Conservation (phyloP, 2,329 filamentous ascomycete genomes). For the Aphanoascus verrucosus region DNA sequence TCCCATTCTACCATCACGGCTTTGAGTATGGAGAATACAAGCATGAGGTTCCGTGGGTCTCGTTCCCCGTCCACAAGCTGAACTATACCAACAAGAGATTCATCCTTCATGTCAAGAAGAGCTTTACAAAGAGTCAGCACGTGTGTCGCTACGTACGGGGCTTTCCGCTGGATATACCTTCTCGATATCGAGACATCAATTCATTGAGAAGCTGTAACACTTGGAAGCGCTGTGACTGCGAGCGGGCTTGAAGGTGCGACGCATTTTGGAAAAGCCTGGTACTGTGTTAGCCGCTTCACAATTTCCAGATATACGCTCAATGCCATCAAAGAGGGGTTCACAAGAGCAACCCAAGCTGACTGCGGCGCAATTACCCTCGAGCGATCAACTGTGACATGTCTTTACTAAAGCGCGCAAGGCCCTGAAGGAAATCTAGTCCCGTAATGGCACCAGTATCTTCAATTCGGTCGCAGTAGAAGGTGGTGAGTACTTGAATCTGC, state of each 20-base stretch:
- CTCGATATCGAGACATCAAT: constrained; percentile 51
- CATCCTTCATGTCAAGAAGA: constrained; percentile 47
- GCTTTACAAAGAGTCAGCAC: constrained; percentile 25
- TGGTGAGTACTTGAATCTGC: constrained; percentile 51
- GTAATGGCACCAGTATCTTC: constrained; percentile 52
- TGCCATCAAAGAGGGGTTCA: background rate
- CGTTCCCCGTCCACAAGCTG: constrained; percentile 58
- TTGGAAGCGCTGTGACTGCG: constrained; percentile 55
- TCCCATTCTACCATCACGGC: constrained; percentile 60
- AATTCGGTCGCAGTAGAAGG: constrained; percentile 55
- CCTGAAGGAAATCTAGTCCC: constrained; percentile 49
- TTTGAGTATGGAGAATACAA: constrained; percentile 56
- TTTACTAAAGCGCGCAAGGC: constrained; percentile 49
- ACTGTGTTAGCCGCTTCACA: background rate
- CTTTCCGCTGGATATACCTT: constrained; percentile 32
- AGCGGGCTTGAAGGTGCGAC: constrained; percentile 49
- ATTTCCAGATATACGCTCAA: too few species aligned
- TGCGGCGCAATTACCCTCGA: constrained; percentile 37
- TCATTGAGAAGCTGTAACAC: constrained; percentile 51
- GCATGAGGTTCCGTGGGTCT: constrained; percentile 59
- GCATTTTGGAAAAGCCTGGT: constrained; percentile 42
- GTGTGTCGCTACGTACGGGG: background rate
- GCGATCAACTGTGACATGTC: constrained; percentile 45
- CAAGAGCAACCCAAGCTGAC: background rate
- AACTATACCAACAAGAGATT: constrained; percentile 51